These are phyloP conservation scores for Globisporangium camurandrum DNA, from an alignment of 352 stramenopile genomes.

Conservation along the genomic window DNA sequence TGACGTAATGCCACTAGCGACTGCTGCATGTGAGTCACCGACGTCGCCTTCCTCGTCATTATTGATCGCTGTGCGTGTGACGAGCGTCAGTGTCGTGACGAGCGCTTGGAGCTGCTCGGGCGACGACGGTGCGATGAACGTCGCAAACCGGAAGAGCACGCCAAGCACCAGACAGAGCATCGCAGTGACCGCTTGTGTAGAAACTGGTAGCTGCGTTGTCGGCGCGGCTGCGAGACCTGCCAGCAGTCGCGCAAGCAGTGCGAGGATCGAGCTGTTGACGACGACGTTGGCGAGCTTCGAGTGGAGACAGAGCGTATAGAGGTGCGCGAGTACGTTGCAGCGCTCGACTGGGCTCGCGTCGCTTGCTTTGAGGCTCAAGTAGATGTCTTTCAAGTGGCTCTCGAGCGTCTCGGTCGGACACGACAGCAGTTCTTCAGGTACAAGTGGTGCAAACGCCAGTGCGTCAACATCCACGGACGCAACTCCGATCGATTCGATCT, in stretches of 20 bases:
- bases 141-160: conserved; percentile 60
- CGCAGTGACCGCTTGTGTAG: conserved; percentile 20
- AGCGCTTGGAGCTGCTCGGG: conserved; percentile 46
- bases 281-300: conserved; percentile 69
- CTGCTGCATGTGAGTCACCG: background rate
- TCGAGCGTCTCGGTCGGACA: conserved; percentile 46
- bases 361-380: conserved; percentile 50
- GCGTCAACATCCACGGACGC: conserved; percentile 19
- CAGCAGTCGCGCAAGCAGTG: conserved; percentile 50
- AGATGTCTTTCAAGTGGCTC: conserved; percentile 68
- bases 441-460: conserved; percentile 30
- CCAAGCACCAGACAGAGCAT: conserved; percentile 57
- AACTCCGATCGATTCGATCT: conserved; percentile 31
- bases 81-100: conserved; percentile 24
- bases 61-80: conserved; percentile 9
- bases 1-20: background rate
- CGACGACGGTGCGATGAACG: conserved; percentile 56
- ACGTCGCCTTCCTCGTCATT: no score
- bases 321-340: conserved; percentile 43
- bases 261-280: conserved; percentile 74
- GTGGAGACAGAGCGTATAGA: conserved; percentile 46
- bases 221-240: conserved; percentile 6
- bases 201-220: no score
- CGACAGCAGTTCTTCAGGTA: conserved; percentile 32
- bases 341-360: conserved; percentile 19